Base-by-base conservation (phyloP, 2,329 filamentous ascomycete genomes). In the Cladosporium sp. region DNA sequence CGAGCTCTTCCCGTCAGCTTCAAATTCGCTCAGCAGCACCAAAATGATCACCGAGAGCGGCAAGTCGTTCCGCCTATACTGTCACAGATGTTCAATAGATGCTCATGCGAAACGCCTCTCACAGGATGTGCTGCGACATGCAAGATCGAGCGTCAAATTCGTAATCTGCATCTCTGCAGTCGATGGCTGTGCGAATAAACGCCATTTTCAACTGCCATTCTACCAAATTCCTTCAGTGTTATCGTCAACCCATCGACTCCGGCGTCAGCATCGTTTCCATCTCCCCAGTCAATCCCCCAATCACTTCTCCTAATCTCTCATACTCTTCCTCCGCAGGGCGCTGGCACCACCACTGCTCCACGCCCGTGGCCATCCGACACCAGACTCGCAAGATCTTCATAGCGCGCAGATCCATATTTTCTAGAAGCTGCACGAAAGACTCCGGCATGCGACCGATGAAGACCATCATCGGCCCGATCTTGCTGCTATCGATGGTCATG, bases 381-480 rank as follows among this genome's bases (percentile, higher is more conserved):
- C 62, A 64, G 18, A 58, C n/a, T 12, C 52, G 35, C 52, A 64
- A 49, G 37, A 64, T 57, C 53, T 58, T 64, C 62, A 64, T 31
- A 10, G 62, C 62, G 3, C 52, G 35, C 14, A 58, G 37, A 35
- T 64, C 62, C 52, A 64, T 26, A 2, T 33, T 57, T 53, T 64
- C 62, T 12, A 64, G 52, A 5, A 64, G 28, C 12, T 56, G 52
- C 18, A 64, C 62, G 28, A 49, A 64, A 12, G 37, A 29, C 52
- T 64, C 62, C 4, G 62, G 62, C 62, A 64, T 64, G 31, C 62
- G 62, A 28, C 62, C 62, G 26, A 64, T 64, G 35, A 64, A 64
- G 0, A 64, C 62, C 62, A 64, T 64, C 26, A 64, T 50, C 11
- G 55, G 31, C 6, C 62, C 62, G 23, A 64, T 64, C 52, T 64